A percentile compares a stretch with the other conserved stretches of the same genome.
phyloP scores from a whole-genome alignment of 208 protist species.

The Leishmania amazonensis region DNA sequence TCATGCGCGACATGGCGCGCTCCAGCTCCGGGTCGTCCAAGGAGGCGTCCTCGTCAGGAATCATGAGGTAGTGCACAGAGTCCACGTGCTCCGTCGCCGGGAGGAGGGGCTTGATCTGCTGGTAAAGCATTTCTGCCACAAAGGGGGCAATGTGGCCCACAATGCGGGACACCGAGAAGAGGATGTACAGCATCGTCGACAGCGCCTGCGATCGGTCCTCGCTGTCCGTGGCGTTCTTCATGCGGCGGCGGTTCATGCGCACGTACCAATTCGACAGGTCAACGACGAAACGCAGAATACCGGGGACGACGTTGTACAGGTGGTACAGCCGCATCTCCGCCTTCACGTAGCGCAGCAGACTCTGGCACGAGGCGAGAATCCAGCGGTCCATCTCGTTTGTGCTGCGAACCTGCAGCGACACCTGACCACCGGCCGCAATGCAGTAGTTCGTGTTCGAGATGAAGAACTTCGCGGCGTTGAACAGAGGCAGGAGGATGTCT shows the following conservation, averaged over 20 bases:
- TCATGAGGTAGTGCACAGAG: conserved; percentile 94
- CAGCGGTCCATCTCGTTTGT: conserved; percentile 99
- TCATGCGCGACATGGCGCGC: conserved; percentile 87
- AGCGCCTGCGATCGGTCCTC: conserved; percentile 86
- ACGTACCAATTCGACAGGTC: conserved; percentile 99
- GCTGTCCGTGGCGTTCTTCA: conserved; percentile 87
- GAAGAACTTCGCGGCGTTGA: conserved; percentile 99
- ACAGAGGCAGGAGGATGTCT: conserved; percentile 99
- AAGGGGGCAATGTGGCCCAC: conserved; percentile 99
- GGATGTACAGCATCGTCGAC: conserved; percentile 93
- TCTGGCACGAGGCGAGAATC: conserved; percentile 96
- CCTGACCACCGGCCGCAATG: conserved; percentile 44
- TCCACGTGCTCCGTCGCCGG: conserved; percentile 80
- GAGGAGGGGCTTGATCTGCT: conserved; percentile 94
- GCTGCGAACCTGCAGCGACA: conserved; percentile 66
- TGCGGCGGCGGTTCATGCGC: conserved; percentile 96
- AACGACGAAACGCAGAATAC: conserved; percentile 97
- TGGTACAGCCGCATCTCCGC: conserved; percentile 97
- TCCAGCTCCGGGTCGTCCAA: conserved; percentile 78
- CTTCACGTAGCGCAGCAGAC: conserved; percentile 95
- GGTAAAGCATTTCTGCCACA: conserved; percentile 98
- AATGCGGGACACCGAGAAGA: conserved; percentile 88
- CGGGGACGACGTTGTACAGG: conserved; percentile 99
- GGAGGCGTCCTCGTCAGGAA: conserved; percentile 81
- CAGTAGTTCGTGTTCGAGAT: conserved; percentile 93